Evolutionary conservation across 495 filamentous ascomycete species (phyloP).

Genomic region (Talaromyces nanjingensis): DNA sequence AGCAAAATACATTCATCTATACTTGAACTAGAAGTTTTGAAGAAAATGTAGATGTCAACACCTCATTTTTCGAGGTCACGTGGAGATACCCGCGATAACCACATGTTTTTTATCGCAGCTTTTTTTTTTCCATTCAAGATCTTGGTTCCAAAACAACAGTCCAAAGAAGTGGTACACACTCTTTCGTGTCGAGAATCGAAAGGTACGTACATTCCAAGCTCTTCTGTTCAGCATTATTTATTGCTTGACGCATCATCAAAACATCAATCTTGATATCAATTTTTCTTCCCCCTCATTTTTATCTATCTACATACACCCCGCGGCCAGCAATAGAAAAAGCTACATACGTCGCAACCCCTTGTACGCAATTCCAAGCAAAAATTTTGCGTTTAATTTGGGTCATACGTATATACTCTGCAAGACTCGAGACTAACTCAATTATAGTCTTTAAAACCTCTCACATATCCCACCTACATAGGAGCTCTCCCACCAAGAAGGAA

Average conservation of each 20-base stretch:
- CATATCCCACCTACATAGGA: too few relatives aligned
- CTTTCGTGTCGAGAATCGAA: not conserved
- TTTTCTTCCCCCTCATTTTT: not conserved
- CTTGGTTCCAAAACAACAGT: not conserved
- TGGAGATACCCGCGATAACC: slow-evolving; percentile 11
- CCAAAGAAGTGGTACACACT: not conserved
- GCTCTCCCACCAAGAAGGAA: not conserved
- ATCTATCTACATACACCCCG: too few relatives aligned
- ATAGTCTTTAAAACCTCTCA: too few relatives aligned
- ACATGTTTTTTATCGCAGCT: slow-evolving; percentile 1
- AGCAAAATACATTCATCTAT: not conserved
- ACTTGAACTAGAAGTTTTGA: not conserved
- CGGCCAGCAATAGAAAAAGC: too few relatives aligned
- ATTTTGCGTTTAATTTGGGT: too few relatives aligned
- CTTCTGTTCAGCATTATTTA: not conserved
- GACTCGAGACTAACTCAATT: too few relatives aligned
- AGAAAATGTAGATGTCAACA: not conserved
- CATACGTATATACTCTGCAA: too few relatives aligned
- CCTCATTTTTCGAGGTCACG: slow-evolving; percentile 1
- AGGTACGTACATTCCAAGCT: not conserved
- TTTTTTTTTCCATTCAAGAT: not conserved
- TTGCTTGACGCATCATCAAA: not conserved
- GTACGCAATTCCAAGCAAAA: too few relatives aligned
- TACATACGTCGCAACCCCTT: too few relatives aligned
- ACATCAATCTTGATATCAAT: not conserved